These are phyloP conservation scores for Pseudonitzschia delicatissima DNA, from an alignment of 108 stramenopile genomes.

Conservation along the genomic window DNA sequence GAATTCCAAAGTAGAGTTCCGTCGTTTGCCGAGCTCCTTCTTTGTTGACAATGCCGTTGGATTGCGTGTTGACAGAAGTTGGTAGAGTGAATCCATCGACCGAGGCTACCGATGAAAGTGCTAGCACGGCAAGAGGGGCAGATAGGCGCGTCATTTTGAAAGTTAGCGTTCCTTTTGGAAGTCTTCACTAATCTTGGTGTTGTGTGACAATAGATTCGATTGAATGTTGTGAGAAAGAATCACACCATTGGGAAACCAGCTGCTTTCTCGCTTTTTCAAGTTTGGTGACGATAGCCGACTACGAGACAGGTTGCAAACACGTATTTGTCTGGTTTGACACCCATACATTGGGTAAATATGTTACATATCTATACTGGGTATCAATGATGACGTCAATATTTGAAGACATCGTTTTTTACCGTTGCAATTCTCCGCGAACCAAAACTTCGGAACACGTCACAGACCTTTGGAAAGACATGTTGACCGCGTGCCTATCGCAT, in stretches of 20 bases:
- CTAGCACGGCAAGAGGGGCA: not conserved
- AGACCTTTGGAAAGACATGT: constrained; percentile 2
- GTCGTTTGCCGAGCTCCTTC: constrained; percentile 11
- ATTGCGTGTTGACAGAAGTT: no score
- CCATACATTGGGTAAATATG: not conserved
- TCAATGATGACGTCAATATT: constrained; percentile 4
- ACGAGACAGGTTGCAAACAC: no score
- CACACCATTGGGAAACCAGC: no score
- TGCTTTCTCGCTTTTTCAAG: no score
- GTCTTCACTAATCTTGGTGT: no score
- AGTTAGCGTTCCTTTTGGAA: no score
- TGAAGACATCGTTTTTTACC: not conserved
- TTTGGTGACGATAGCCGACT: no score
- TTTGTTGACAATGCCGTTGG: not conserved
- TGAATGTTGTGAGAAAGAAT: no score
- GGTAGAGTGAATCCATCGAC: not conserved
- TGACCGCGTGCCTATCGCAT: not conserved
- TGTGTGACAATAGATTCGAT: no score
- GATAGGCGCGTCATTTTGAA: constrained; percentile 5
- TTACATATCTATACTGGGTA: not conserved
- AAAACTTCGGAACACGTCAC: constrained; percentile 4
- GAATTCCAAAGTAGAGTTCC: constrained; percentile 43
- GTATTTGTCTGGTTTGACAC: not conserved
- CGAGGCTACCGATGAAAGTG: not conserved
- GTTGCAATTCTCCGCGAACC: not conserved